Conservation (phyloP, 257 asterid species). For the Prunella vulgaris region DNA sequence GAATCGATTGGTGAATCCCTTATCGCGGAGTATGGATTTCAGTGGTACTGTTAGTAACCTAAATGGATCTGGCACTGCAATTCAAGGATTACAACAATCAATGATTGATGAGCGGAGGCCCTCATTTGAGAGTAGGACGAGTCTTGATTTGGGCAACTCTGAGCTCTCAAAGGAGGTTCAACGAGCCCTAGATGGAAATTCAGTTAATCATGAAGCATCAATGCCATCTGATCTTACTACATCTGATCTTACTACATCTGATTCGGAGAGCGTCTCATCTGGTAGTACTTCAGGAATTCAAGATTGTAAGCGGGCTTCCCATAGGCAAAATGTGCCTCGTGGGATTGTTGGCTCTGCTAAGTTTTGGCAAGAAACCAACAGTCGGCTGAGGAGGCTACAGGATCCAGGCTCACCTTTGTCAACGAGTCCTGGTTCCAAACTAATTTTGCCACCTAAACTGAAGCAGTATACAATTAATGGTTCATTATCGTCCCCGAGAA, state of each 20-base stretch:
- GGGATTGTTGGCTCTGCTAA: conserved; percentile 71
- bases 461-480: conserved; percentile 54
- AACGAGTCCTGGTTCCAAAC: conserved; percentile 61
- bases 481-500: conserved; percentile 54
- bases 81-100: conserved; percentile 50
- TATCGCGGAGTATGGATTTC: conserved; percentile 70
- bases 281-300: conserved; percentile 86
- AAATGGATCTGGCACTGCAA: conserved; percentile 52
- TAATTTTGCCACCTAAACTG: conserved; percentile 51
- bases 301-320: conserved; percentile 41
- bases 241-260: conserved; percentile 80
- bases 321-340: conserved; percentile 44
- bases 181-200: conserved; percentile 38
- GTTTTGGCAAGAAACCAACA: conserved; percentile 96
- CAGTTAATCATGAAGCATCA: conserved; percentile 40
- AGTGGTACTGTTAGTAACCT: conserved; percentile 38
- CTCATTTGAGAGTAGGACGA: conserved; percentile 58
- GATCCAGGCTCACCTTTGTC: conserved; percentile 78
- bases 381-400: conserved; percentile 80
- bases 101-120: conserved; percentile 74
- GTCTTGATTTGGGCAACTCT: conserved; percentile 56
- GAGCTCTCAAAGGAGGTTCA: conserved; percentile 46
- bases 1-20: conserved; percentile 42
- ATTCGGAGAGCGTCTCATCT: conserved; percentile 92
- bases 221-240: conserved; percentile 59